Evolutionary conservation across 2,329 filamentous ascomycete species (phyloP), one percentile per base, ranked within the genome.

Genomic region (Botrytis aclada): DNA sequence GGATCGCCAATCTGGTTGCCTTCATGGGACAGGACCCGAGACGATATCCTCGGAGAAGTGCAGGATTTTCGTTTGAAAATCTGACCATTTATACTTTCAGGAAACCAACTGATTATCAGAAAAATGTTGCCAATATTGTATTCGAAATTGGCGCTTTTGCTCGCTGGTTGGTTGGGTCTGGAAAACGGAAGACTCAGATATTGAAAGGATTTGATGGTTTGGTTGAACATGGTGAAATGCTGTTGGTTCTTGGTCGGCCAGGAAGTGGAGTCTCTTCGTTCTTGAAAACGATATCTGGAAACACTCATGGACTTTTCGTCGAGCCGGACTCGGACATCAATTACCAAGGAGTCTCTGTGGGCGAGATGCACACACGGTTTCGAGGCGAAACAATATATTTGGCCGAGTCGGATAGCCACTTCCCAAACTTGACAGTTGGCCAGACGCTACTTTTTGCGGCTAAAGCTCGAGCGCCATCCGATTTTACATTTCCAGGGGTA

Each of bases 391-490:
- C 90, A 1, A 84, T 92, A 16, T 94, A 94, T 80, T 93, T 93
- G 75, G 90, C 93, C 22, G 93, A 95, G 82, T 85, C 87, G 29
- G 91, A 93, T 79, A 86, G 90, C 51, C 92, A 94, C 80, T 94
- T 94, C 76, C 89, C 92, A 0, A 89, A 91, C 22, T 83, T 95
- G 22, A 93, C 90, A 0, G 92, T 95, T 29, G 89, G 90, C 1
- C 86, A 93, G 75, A 95, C 92, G 0, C 84, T 95, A 0, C 86
- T 89, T 65, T 94, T 95, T 78, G 92, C 93, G 0, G 86, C 92
- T 2, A 87, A 89, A 60, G 88, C 89, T 0, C 85, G 91, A 67
- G 92, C 91, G 0, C 92, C 92, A 0, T 86, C 88, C 0, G 86
- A 90, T 70, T 81, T 82, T 25, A 85, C 90, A n/a, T 72, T 72